Evolutionary conservation across 352 stramenopile species (phyloP).

Genomic region (Phytophthora pini): DNA sequence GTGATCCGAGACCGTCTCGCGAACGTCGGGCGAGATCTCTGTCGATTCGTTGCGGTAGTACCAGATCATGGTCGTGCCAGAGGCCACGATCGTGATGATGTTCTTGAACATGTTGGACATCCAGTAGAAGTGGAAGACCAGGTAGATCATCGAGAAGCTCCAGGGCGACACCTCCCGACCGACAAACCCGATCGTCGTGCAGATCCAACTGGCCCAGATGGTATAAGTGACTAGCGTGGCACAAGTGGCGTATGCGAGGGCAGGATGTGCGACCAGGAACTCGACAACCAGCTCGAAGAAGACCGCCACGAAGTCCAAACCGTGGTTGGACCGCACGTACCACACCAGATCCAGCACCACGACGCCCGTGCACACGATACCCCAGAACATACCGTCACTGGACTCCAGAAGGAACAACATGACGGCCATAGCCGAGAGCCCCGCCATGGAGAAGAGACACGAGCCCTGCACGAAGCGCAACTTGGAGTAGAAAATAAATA

Average conservation of each 20-base stretch:
- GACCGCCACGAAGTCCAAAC: slow-evolving; percentile 84
- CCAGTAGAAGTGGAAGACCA: slow-evolving; percentile 91
- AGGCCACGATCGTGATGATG: slow-evolving; percentile 79
- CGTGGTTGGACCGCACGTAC: slow-evolving; percentile 69
- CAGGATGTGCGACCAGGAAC: slow-evolving; percentile 61
- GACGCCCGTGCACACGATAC: slow-evolving; percentile 42
- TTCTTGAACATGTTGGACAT: slow-evolving; percentile 90
- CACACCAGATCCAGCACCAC: slow-evolving; percentile 71
- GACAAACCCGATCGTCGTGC: slow-evolving; percentile 76
- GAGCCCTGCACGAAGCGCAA: slow-evolving; percentile 75
- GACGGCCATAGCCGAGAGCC: slow-evolving; percentile 55
- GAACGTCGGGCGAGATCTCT: slow-evolving; percentile 50
- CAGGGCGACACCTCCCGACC: slow-evolving; percentile 68
- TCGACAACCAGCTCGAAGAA: slow-evolving; percentile 85
- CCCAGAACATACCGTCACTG: slow-evolving; percentile 54
- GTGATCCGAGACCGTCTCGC: slow-evolving; percentile 51
- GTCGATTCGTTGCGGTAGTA: slow-evolving; percentile 84
- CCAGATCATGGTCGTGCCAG: slow-evolving; percentile 85
- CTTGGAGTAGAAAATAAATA: slow-evolving; percentile 82
- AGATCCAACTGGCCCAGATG: slow-evolving; percentile 82
- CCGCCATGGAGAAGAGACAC: slow-evolving; percentile 67
- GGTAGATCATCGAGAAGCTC: slow-evolving; percentile 71
- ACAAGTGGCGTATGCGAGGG: slow-evolving; percentile 59
- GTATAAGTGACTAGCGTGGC: slow-evolving; percentile 68
- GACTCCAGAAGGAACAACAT: slow-evolving; percentile 67